phyloP scores from a whole-genome alignment of 2,329 filamentous ascomycete genomes.

The Rosellinia necatrix region DNA sequence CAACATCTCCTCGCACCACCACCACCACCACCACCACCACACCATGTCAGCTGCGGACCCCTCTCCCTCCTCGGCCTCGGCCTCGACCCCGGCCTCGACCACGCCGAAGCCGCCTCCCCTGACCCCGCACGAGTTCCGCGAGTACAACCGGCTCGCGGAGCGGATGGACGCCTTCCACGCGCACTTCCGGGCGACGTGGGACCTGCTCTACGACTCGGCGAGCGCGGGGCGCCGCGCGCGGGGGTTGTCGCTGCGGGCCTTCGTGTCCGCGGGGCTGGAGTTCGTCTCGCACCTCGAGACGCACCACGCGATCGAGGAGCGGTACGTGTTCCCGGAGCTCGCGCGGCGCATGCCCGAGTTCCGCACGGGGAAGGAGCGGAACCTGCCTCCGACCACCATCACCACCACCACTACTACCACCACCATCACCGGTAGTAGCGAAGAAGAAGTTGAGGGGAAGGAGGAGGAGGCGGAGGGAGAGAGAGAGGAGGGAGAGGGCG shows the following conservation, averaged over 20 bases:
- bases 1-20: too few relatives aligned
- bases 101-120: slow-evolving; percentile 61
- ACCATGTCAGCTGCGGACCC: too few relatives aligned
- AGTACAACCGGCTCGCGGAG: slow-evolving; percentile 75
- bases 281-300: slow-evolving; percentile 72
- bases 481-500: slow-evolving; percentile 6
- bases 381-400: not conserved
- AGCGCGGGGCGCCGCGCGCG: slow-evolving; percentile 60
- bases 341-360: slow-evolving; percentile 82
- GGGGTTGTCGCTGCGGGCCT: slow-evolving; percentile 69
- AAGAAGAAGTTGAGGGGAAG: too few relatives aligned
- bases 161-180: slow-evolving; percentile 80
- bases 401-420: not conserved
- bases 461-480: not conserved
- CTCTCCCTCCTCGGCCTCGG: not conserved
- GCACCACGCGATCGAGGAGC: slow-evolving; percentile 85
- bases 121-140: slow-evolving; percentile 66
- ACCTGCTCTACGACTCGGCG: slow-evolving; percentile 69
- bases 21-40: not conserved
- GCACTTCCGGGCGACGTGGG: slow-evolving; percentile 78
- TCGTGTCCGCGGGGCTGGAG: slow-evolving; percentile 69
- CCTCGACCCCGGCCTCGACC: not conserved
- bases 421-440: too few relatives aligned
- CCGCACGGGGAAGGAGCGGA: slow-evolving; percentile 39
- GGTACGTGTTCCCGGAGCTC: slow-evolving; percentile 77